Evolutionary conservation across 495 filamentous ascomycete genomes (phyloP).

Genomic region (Penicillium chermesinum): DNA sequence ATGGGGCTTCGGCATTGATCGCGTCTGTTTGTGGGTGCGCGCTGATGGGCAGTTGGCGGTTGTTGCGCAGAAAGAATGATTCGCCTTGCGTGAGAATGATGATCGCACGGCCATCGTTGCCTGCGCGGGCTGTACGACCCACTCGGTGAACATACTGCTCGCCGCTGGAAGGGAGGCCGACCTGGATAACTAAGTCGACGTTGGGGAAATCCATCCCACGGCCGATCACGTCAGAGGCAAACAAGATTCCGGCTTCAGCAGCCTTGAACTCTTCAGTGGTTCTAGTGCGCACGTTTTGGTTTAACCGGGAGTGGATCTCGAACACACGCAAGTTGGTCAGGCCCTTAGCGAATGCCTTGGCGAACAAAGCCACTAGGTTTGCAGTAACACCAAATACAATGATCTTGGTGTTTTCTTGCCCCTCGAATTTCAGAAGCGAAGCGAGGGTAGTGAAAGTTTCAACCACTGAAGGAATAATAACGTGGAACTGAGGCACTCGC

Average conservation of each 20-base stretch:
- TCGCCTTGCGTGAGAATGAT: conserved; percentile 58
- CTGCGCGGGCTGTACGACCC: conserved; percentile 64
- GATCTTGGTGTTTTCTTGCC: conserved; percentile 49
- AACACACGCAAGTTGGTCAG: conserved; percentile 43
- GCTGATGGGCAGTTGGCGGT: conserved; percentile 51
- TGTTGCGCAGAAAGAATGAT: conserved; percentile 52
- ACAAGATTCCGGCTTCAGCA: conserved; percentile 49
- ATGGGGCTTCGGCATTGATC: conserved; percentile 25
- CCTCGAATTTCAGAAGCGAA: conserved; percentile 42
- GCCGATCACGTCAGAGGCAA: conserved; percentile 67
- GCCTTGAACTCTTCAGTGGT: conserved; percentile 58
- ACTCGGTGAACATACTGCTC: conserved; percentile 90
- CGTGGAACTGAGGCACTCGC: conserved; percentile 55
- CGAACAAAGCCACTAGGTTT: conserved; percentile 54
- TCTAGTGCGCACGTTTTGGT: conserved; percentile 50
- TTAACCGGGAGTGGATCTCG: conserved; percentile 58
- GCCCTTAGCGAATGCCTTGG: conserved; percentile 42
- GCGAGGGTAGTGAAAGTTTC: conserved; percentile 50
- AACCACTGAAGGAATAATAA: conserved; percentile 49
- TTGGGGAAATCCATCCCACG: conserved; percentile 92
- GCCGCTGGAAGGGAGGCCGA: conserved; percentile 62
- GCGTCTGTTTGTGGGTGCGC: conserved; percentile 42
- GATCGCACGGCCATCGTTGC: conserved; percentile 61
- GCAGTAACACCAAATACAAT: conserved; percentile 68
- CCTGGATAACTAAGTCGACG: conserved; percentile 84